Evolutionary conservation across 495 filamentous ascomycete genomes (phyloP), one percentile per base, ranked within the genome.

Genomic region (Polyplosphaeria fusca): DNA sequence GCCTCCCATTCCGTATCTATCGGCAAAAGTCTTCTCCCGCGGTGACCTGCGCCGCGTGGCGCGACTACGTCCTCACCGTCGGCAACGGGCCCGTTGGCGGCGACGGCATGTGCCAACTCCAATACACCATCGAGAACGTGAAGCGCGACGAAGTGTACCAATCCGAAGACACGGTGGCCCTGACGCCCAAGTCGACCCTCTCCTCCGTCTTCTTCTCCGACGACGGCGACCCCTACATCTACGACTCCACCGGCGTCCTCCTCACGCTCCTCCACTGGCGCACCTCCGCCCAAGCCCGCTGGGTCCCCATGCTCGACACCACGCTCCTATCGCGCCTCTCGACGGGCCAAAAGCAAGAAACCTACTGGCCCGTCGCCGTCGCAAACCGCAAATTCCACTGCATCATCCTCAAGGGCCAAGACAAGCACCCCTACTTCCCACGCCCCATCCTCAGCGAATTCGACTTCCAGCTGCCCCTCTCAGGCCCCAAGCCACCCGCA

Each of bases 371-470:
- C 0, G 89, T 98, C 27, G 93, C 92, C 9, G 91, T 96, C 1
- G 90, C 91, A 14, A 83, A 91, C 60, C 79, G 85, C 60, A 94
- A 88, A 66, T 98, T 98, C 71, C 91, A 97, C 74, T 97, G 94
- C 72, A 96, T 97, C 71, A 97, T 98, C 62, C 85, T 98, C 62
- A 97, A 98, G 72, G 93, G 93, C 51, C 87, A 85, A 12, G 94
- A 98, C 65, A 79, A 86, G 66, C 83, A 96, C 68, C 93, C 93
- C 2, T 96, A 95, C 76, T 97, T 96, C 74, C 93, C 93, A 0
- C 85, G 89, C 4, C 91, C 93, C 0, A 73, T 96, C 38, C 86
- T 98, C 32, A 88, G 82, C 55, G 93, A 98, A 71, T 97, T 97
- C 65, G 89, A 92, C 37, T 95, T 98, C 74, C 79, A 83, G 41